Evolutionary conservation across 768 basidiomycete species (phyloP), one percentile per base, ranked within the genome.

Genomic region (Russula compacta): DNA sequence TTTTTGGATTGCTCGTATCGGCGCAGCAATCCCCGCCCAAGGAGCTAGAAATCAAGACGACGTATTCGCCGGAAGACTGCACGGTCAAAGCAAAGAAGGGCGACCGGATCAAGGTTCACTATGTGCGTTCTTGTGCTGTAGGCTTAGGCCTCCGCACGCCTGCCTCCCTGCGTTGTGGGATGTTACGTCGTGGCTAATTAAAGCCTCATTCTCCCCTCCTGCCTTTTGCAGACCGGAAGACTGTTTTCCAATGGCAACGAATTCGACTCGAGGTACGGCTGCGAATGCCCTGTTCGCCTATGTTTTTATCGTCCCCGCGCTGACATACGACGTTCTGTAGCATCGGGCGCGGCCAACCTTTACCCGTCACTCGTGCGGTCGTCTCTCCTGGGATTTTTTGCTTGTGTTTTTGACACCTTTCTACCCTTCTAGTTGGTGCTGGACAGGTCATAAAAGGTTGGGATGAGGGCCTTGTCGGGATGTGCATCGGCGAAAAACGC

Each of bases 401-500:
- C 9, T 61, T 53, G 14, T 24, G 8, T 35, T 42, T 17, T 9
- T 48, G 40, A 44, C 19, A 14, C 38, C 33, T 29, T 36, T 65
- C 24, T 19, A 54, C 33, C 33, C 43, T 8, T 54, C 21, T 47
- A 92, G 90, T 93, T 35, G 90, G 90, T 53, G 72, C 78, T 43
- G 86, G 87, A 10, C 89, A 91, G 68, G 90, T 93, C 54, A 93
- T 93, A 70, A 78, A 78, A 65, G 90, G 90, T 17, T 93, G 90
- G 90, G 90, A 93, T 66, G 73, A 89, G 44, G 90, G 90, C 66
- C 82, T 93, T 52, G 59, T 80, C 42, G 89, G 87, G 57, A 93
- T 95, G 85, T 95, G 94, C 70, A 70, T 92, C 42, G 77, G 81
- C 61, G 94, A 97, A 77, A 93, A 91, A 78, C 86, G 94, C 47